Base-by-base conservation (phyloP, 1,284 basidiomycete species). In the Ceratobasidium theobromae region DNA sequence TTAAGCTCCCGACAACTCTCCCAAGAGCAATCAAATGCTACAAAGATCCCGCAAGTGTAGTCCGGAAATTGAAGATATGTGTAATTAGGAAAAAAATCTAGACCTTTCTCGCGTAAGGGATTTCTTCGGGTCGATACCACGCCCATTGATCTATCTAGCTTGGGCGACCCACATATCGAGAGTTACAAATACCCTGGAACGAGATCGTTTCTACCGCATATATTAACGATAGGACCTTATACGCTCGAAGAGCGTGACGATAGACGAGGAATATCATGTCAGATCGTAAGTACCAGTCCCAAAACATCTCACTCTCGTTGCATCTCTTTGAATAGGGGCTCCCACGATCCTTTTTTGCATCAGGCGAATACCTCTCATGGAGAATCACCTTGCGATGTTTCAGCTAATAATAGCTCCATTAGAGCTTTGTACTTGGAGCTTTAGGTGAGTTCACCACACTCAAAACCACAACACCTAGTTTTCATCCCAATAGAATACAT, bases 11-110 rank as follows among this genome's bases (percentile, higher is more conserved):
- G 18, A 62, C 45, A 41, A 62, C 45, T 2, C 25, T 62, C 30
- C 58, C 58, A 14, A 46, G 58, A 12, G 58, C 58, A 40, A 62
- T 62, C 3, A 62, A 51, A 14, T 62, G 58, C 48, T 46, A 62
- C 58, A 62, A 62, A 25, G 58, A 62, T 51, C 58, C 58, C 25
- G 58, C 58, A 18, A 62, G 58, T n/a, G 46, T 62, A 27, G 58
- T 62, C 8, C 51, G 58, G 58, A 62, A 62, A 33, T 46, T 62
- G 16, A 62, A 62, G 23, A 51, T 62, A 12, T 49, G 46, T n/a
- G 58, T 62, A 23, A 62, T 45, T 33, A 62, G 58, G 35, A 62
- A 62, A 25, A 62, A 38, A 62, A 21, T 46, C 58, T n/a, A 43
- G 53, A 8, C 53, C 45, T 1, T 62, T 62, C 45, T 62, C 58